Percentiles rank a stretch among this genome's conserved stretches.
These are phyloP conservation scores for Apiospora phragmitis DNA, from an alignment of 2,329 filamentous ascomycete genomes.

Conservation along the genomic window DNA sequence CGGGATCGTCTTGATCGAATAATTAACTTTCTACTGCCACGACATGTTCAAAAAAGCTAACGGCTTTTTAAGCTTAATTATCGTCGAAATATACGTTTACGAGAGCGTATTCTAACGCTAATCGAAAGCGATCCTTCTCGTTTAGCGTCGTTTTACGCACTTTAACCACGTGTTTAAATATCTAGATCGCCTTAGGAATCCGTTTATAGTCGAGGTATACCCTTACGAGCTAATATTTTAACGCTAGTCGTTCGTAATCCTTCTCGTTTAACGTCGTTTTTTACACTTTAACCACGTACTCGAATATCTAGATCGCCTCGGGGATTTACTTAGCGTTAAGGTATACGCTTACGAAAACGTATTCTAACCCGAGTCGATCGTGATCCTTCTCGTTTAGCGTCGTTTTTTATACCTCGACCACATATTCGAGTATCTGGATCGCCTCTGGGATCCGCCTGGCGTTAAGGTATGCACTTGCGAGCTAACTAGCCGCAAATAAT, in stretches of 20 bases:
- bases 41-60: no score
- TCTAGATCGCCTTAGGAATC: no score
- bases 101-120: no score
- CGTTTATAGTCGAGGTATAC: no score
- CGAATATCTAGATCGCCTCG: slow-evolving; percentile 18
- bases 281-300: slow-evolving; percentile 6
- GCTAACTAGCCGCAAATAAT: not conserved
- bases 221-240: slow-evolving; percentile 16
- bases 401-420: not conserved
- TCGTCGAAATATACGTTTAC: no score
- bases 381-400: not conserved
- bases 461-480: not conserved
- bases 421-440: slow-evolving; percentile 15
- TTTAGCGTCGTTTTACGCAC: no score
- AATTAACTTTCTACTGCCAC: no score
- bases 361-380: not conserved
- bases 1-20: no score
- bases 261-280: not conserved
- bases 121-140: no score
- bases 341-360: not conserved
- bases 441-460: slow-evolving; percentile 14
- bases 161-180: no score
- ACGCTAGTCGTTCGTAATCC: not conserved
- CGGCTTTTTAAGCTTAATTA: no score
- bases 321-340: not conserved